Percentiles rank a stretch among this genome's conserved stretches.
phyloP scores from a whole-genome alignment of 805 yeast genomes.

The Naumovozyma baii region DNA sequence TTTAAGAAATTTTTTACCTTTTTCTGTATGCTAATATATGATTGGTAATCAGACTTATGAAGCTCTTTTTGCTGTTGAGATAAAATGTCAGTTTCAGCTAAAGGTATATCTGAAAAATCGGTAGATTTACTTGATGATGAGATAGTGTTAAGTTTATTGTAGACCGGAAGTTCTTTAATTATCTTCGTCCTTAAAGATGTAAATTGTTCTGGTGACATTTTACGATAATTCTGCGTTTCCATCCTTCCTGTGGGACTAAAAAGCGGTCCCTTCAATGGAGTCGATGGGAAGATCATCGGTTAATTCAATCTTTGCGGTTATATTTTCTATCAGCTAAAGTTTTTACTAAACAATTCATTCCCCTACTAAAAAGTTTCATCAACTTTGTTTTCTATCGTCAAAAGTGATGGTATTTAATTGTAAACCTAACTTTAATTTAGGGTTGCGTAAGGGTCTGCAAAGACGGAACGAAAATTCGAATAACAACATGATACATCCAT shows the following conservation, averaged over 20 bases:
- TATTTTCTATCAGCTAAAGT: too few species aligned
- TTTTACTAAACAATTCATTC: too few species aligned
- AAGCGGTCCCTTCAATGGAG: not conserved
- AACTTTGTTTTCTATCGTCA: too few species aligned
- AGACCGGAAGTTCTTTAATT: constrained; percentile 22
- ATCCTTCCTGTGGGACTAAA: not conserved
- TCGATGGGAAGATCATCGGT: not conserved
- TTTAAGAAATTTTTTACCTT: too few species aligned
- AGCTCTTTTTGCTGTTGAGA: too few species aligned
- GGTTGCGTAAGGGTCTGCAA: not conserved
- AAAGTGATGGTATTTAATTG: too few species aligned
- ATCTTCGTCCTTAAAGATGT: constrained; percentile 11
- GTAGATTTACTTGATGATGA: constrained; percentile 3
- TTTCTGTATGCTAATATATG: too few species aligned
- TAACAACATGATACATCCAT: not conserved
- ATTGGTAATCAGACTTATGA: too few species aligned
- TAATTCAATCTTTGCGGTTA: not conserved
- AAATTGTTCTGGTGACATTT: constrained; percentile 17
- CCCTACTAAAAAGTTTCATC: too few species aligned
- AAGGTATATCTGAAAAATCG: not conserved
- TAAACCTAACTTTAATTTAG: too few species aligned
- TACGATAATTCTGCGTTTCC: constrained; percentile 2
- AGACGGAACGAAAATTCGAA: not conserved
- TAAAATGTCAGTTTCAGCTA: not conserved
- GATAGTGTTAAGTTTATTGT: constrained; percentile 18